Percentiles rank a stretch among this genome's conserved stretches.
These are phyloP conservation scores for Saposhnikovia divaricata DNA, from an alignment of 129 eudicot genomes.

Conservation along the genomic window DNA sequence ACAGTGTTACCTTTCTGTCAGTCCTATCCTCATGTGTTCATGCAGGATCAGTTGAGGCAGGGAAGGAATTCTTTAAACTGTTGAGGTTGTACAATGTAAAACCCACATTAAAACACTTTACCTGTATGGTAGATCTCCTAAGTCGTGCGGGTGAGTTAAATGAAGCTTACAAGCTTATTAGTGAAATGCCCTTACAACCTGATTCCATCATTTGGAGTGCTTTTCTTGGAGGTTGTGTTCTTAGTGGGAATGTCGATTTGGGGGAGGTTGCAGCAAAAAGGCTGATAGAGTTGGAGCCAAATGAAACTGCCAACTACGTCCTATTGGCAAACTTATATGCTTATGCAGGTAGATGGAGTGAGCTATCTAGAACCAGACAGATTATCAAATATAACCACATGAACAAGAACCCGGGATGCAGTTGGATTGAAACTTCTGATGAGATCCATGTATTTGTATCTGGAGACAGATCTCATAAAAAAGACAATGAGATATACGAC, in stretches of 20 bases:
- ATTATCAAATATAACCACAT: conserved; percentile 12
- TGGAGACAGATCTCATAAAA: conserved; percentile 4
- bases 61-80: conserved; percentile 7
- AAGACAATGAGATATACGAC: background rate
- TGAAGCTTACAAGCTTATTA: conserved; percentile 11
- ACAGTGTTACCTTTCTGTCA: conserved; percentile 6
- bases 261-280: conserved; percentile 11
- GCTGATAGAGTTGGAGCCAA: conserved; percentile 8
- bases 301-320: conserved; percentile 7
- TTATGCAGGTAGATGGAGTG: conserved; percentile 17
- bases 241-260: background rate
- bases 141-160: conserved; percentile 13
- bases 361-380: conserved; percentile 6
- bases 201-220: conserved; percentile 19
- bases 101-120: conserved; percentile 10
- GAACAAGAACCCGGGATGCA: conserved; percentile 11
- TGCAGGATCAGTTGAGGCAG: conserved; percentile 7
- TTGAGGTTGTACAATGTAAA: background rate
- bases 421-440: conserved; percentile 8
- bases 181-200: background rate
- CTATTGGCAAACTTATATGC: conserved; percentile 20
- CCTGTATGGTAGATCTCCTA: conserved; percentile 19
- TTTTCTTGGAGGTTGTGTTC: conserved; percentile 9
- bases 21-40: conserved; percentile 15
- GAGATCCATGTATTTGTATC: conserved; percentile 1